phyloP scores from a whole-genome alignment of 805 yeast species.

The Tetrapisispora iriomotensis region DNA sequence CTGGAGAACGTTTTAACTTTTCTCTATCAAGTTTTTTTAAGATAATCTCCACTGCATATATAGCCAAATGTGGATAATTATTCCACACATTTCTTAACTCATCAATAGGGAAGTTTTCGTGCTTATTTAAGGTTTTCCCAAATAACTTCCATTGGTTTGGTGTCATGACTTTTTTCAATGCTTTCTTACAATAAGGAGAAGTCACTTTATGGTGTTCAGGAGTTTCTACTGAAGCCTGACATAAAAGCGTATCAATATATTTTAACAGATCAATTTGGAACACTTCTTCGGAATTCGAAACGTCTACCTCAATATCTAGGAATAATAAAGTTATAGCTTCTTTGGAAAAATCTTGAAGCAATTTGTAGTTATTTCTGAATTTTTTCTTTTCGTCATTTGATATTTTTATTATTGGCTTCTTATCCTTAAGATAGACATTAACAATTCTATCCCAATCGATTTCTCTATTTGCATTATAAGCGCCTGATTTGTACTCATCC shows the following conservation, averaged over 20 bases:
- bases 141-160: conserved; percentile 10
- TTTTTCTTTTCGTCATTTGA: conserved; percentile 2
- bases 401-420: conserved; percentile 29
- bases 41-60: conserved; percentile 14
- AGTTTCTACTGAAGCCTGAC: conserved; percentile 14
- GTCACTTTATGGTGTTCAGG: conserved; percentile 5
- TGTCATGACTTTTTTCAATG: conserved; percentile 12
- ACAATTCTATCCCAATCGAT: conserved; percentile 29
- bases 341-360: conserved; percentile 5
- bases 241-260: conserved; percentile 14
- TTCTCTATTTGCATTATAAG: conserved; percentile 3
- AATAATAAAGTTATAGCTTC: conserved; percentile 6
- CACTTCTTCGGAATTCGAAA: conserved; percentile 5
- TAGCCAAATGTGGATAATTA: conserved; percentile 22
- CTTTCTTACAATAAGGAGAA: conserved; percentile 14
- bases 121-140: conserved; percentile 5
- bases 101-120: conserved; percentile 12
- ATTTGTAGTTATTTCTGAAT: conserved; percentile 13
- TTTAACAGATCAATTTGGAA: conserved; percentile 13
- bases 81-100: conserved; percentile 20
- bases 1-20: neutral
- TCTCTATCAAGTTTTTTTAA: conserved; percentile 4
- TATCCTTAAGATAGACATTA: conserved; percentile 35
- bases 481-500: conserved; percentile 21
- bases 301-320: conserved; percentile 3